These are phyloP conservation scores for Cynanchum wilfordii DNA, from an alignment of 257 asterid species.

Conservation along the genomic window DNA sequence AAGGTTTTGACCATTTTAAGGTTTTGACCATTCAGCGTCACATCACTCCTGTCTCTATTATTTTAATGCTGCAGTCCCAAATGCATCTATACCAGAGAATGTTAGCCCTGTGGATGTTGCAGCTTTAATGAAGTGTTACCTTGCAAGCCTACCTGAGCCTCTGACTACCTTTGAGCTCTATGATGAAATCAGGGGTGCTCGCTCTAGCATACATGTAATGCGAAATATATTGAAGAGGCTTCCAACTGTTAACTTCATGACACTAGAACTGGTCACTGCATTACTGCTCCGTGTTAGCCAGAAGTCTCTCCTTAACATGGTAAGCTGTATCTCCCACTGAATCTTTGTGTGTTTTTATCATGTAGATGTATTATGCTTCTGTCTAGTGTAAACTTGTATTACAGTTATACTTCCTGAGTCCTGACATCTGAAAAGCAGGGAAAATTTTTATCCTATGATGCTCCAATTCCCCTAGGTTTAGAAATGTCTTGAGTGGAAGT, in stretches of 20 bases:
- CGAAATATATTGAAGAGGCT: conserved; percentile 70
- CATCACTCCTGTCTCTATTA: conserved; percentile 6
- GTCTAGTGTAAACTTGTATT: not conserved
- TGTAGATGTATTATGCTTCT: not conserved
- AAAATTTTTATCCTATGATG: not conserved
- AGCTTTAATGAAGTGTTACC: conserved; percentile 72
- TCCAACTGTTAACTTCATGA: conserved; percentile 86
- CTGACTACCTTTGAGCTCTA: conserved; percentile 70
- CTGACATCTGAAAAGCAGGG: not conserved
- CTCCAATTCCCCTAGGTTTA: not conserved
- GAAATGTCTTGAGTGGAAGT: not conserved
- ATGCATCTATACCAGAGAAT: conserved; percentile 71
- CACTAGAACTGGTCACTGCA: conserved; percentile 79
- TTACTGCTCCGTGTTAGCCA: conserved; percentile 74
- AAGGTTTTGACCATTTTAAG: conserved; percentile 9
- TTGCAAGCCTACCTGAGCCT: conserved; percentile 93
- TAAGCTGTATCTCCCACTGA: conserved; percentile 19
- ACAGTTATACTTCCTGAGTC: not conserved
- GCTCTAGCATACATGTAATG: conserved; percentile 57
- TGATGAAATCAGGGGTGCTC: conserved; percentile 62
- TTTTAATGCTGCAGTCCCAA: conserved; percentile 44
- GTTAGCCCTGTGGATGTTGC: conserved; percentile 64
- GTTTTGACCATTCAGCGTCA: conserved; percentile 8
- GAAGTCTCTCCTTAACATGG: conserved; percentile 82
- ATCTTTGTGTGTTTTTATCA: not conserved